phyloP scores from a whole-genome alignment of 805 yeast species.

The Isabelozyma heimii region DNA sequence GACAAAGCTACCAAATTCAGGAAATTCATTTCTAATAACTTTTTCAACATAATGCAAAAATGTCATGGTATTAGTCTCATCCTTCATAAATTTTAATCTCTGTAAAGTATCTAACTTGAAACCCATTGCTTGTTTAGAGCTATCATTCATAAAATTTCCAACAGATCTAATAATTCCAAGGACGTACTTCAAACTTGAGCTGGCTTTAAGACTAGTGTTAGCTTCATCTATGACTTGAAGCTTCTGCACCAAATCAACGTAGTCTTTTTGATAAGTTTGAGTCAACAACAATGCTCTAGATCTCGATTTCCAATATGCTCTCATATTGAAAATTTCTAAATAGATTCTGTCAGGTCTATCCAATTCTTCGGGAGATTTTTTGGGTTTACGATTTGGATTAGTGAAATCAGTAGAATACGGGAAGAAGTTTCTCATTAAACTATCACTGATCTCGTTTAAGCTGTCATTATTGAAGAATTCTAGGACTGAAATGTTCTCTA shows the following conservation, averaged over 20 bases:
- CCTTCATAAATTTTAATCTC: constrained; percentile 85
- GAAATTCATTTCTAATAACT: constrained; percentile 78
- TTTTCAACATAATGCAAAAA: constrained; percentile 91
- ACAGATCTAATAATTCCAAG: constrained; percentile 84
- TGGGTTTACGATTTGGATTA: constrained; percentile 42
- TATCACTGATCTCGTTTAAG: constrained; percentile 70
- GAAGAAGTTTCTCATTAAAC: constrained; percentile 65
- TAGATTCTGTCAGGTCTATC: constrained; percentile 86
- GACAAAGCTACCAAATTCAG: constrained; percentile 72
- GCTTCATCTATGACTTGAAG: constrained; percentile 73
- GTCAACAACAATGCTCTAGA: constrained; percentile 76
- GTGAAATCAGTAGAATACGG: constrained; percentile 79
- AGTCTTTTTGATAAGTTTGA: constrained; percentile 74
- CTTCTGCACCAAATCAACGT: constrained; percentile 65
- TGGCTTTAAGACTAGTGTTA: constrained; percentile 58
- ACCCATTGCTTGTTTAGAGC: constrained; percentile 89
- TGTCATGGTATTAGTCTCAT: constrained; percentile 80
- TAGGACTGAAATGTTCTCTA: constrained; percentile 68
- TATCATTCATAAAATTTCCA: constrained; percentile 95
- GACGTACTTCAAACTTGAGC: constrained; percentile 66
- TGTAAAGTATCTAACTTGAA: constrained; percentile 89
- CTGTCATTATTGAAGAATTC: constrained; percentile 82
- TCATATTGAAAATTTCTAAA: constrained; percentile 77
- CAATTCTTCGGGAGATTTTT: constrained; percentile 70
- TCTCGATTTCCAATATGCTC: constrained; percentile 89